These are phyloP conservation scores for Neoarthrinium moseri DNA, from an alignment of 2,329 filamentous ascomycete genomes.

Conservation along the genomic window DNA sequence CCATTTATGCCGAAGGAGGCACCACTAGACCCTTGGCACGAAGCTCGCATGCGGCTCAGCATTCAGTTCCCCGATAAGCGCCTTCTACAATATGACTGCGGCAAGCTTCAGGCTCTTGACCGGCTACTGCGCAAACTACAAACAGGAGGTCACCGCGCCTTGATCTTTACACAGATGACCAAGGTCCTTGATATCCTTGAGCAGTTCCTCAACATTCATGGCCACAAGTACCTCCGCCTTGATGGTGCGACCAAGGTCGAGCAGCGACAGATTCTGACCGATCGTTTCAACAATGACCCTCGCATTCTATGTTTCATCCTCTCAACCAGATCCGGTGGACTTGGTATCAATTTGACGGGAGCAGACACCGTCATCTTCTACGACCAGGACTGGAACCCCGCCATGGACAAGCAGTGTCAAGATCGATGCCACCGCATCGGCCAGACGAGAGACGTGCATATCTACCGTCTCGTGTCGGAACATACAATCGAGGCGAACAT, in stretches of 20 bases:
- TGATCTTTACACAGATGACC: slow-evolving; percentile 99
- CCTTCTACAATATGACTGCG: slow-evolving; percentile 95
- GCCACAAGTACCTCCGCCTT: slow-evolving; percentile 91
- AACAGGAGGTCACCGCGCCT: slow-evolving; percentile 83
- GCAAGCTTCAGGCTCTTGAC: slow-evolving; percentile 89
- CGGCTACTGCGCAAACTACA: slow-evolving; percentile 83
- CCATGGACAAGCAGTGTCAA: slow-evolving; percentile 99
- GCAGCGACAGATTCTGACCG: slow-evolving; percentile 89
- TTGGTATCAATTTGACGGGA: slow-evolving; percentile 95
- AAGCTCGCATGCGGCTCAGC: slow-evolving; percentile 85
- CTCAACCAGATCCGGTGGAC: slow-evolving; percentile 87
- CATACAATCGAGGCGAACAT: slow-evolving; percentile 99
- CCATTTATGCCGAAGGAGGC: slow-evolving; percentile 57
- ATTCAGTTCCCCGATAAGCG: slow-evolving; percentile 97
- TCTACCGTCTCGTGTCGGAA: slow-evolving; percentile 90
- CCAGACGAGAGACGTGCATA: slow-evolving; percentile 95
- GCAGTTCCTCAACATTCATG: slow-evolving; percentile 96
- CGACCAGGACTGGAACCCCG: slow-evolving; percentile 98
- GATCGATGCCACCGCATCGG: slow-evolving; percentile 96
- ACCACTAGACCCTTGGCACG: slow-evolving; percentile 81
- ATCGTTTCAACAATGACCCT: slow-evolving; percentile 93
- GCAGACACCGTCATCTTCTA: slow-evolving; percentile 99
- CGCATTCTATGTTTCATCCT: slow-evolving; percentile 94
- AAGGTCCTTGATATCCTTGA: slow-evolving; percentile 97
- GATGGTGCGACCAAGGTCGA: slow-evolving; percentile 97